Evolutionary conservation across 2,329 filamentous ascomycete genomes (phyloP).

Genomic region (Fusarium siculi): DNA sequence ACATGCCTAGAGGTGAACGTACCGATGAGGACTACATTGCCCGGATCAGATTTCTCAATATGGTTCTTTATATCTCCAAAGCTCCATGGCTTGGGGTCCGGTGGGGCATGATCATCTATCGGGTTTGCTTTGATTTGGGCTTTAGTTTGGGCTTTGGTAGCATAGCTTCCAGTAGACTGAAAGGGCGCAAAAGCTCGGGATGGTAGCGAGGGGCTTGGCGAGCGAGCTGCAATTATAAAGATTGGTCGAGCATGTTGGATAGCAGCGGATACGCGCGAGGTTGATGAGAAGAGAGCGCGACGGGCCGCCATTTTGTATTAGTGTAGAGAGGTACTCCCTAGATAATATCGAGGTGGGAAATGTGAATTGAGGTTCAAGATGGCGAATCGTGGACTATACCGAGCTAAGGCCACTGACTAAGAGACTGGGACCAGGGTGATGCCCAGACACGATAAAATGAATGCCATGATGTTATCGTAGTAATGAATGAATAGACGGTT

Average conservation of each 20-base stretch:
- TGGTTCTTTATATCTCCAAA: conserved; percentile 62
- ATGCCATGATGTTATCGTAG: neutral
- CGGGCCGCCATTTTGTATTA: conserved; percentile 32
- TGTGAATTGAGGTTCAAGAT: conserved; percentile 15
- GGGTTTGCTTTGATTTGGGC: neutral
- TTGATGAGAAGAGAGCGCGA: conserved; percentile 27
- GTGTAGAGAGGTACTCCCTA: neutral
- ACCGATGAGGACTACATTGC: conserved; percentile 60
- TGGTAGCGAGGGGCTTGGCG: neutral
- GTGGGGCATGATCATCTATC: neutral
- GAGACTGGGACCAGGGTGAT: conserved; percentile 18
- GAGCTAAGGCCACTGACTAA: conserved; percentile 19
- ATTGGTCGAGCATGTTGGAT: conserved; percentile 10
- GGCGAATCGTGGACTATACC: neutral
- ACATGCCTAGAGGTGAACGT: conserved; percentile 20
- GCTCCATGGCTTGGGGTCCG: conserved; percentile 55
- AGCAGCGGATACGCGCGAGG: conserved; percentile 28
- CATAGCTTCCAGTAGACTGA: conserved; percentile 17
- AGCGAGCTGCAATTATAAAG: conserved; percentile 13
- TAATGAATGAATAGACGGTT: neutral
- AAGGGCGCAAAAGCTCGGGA: conserved; percentile 17
- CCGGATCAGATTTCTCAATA: conserved; percentile 37
- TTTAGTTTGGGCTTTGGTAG: conserved; percentile 2
- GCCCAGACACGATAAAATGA: conserved; percentile 3
- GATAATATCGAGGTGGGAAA: neutral